Evolutionary conservation across 1,284 basidiomycete species (phyloP).

Genomic region (Neotropicomus parvogracilis): DNA sequence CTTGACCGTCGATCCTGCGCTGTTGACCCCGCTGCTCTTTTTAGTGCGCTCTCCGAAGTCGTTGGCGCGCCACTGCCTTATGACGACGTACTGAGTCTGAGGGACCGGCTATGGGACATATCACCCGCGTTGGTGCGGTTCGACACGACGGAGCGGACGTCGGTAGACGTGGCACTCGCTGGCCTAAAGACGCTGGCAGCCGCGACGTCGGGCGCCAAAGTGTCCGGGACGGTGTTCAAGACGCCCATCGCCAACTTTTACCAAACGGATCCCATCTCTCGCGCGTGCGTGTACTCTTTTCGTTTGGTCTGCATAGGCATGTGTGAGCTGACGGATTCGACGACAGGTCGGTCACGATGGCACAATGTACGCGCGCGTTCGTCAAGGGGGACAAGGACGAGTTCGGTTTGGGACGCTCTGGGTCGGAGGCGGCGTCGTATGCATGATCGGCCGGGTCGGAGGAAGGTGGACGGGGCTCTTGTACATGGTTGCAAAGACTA

Average conservation of each 20-base stretch:
- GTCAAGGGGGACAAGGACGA: conserved; percentile 60
- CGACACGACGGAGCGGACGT: conserved; percentile 80
- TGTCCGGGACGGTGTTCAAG: conserved; percentile 62
- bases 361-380: conserved; percentile 77
- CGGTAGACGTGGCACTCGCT: conserved; percentile 63
- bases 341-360: conserved; percentile 81
- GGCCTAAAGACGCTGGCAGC: conserved; percentile 65
- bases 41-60: conserved; percentile 88
- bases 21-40: conserved; percentile 1
- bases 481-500: conserved; percentile 9
- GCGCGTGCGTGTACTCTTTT: conserved; percentile 73
- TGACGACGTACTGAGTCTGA: conserved; percentile 82
- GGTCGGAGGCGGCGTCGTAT: conserved; percentile 39
- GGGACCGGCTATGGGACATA: conserved; percentile 97
- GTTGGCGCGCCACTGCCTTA: conserved; percentile 82
- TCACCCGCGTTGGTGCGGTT: conserved; percentile 89
- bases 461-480: background rate
- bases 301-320: background rate
- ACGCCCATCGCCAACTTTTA: conserved; percentile 94
- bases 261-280: conserved; percentile 86
- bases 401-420: conserved; percentile 36
- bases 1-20: background rate
- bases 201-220: conserved; percentile 52
- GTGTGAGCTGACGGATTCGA: background rate
- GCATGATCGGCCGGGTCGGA: conserved; percentile 39